Base-by-base conservation (phyloP, 805 yeast species). In the Wickerhamiella azymoides region DNA sequence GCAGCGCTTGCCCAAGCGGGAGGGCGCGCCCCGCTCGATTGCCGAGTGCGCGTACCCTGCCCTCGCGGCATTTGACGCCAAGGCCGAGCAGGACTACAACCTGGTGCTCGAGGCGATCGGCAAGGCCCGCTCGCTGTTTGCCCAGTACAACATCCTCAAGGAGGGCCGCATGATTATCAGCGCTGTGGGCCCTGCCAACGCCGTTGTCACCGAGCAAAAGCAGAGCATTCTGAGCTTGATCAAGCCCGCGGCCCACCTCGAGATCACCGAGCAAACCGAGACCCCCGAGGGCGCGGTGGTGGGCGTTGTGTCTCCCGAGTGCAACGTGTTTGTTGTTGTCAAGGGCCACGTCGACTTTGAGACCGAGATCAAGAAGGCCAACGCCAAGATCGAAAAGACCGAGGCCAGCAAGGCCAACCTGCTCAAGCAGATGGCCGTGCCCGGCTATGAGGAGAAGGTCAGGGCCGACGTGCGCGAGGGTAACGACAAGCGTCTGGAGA, bases 1-100 rank as follows among this genome's bases (percentile, higher is more conserved):
- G 96, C 98, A 92, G 71, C 84, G 97, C 67, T 70, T 92, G 59
- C 97, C 97, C 57, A 80, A 82, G 59, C 79, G 96, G 62, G 73
- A 76, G 7, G 68, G 77, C 45, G 65, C 66, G 18, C 70, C 85
- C 24, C 68, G 64, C 43, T 73, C 96, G 17, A 85, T 92, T 62
- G 79, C 78, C 43, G 76, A 76, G 60, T 94, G 96, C 36, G 56
- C 70, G 42, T 92, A 78, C 70, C 98, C 98, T 47, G 80, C 69
- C 63, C 68, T 69, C 45, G 56, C 67, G 46, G 75, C 74, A 46
- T 83, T 76, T 61, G 77, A 88, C 57, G 69, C 58, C 24, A 70
- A 72, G 54, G 76, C 95, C 9, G 79, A 73, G 48, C 68, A 72
- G 47, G 92, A 83, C 41, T 92, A 92, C 63, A 89, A 85, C 52